Evolutionary conservation across 2,329 filamentous ascomycete species (phyloP), one percentile per base, ranked within the genome.

Genomic region (Juglanconis sp.): DNA sequence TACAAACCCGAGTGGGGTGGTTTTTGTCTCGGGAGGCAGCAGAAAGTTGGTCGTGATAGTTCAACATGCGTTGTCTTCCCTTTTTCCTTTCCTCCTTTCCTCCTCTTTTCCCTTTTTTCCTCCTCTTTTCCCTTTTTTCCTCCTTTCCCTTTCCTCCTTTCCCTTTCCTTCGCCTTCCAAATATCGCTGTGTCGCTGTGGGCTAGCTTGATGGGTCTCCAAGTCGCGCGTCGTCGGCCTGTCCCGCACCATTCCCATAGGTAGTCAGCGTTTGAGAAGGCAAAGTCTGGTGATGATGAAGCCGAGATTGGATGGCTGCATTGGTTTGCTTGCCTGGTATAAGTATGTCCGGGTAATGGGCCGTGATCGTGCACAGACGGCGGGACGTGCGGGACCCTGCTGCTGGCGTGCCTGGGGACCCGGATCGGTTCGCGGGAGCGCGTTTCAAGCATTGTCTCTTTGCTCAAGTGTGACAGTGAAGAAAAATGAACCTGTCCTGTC

Each of bases 291-390:
- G 38, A 44, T 44, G 24, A 4, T 34, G 38, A 44, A 46, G 38
- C 38, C 30, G 38, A 40, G 17, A 35, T 44, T 44, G 8, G 1
- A 32, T 5, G n/a, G 24, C 24, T 17, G 24, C 17, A 44, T 31
- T 13, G 4, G 24, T 15, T 34, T 54, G 17, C 46, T 48, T 30
- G 46, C 46, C 46, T 54, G 24, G 24, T 24, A 24, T 24, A 24
- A 24, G 24, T 2, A 24, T 56, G 53, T 7, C 15, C 42, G 15
- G 42, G 15, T 2, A 3, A 47, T 47, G 15, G 44, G 17, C 3
- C 17, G 3, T 48, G 24, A 31, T 30, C 7, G 49, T 47, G 56
- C 56, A 59, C 56, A 48, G 56, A 59, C 56, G 38, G 51, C 42
- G 56, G 56, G 44, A 53, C 56, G 35, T 24, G 24, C 24, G 24